Base-by-base conservation (phyloP, 495 filamentous ascomycete genomes). In the Chaetomium cochliodes region DNA sequence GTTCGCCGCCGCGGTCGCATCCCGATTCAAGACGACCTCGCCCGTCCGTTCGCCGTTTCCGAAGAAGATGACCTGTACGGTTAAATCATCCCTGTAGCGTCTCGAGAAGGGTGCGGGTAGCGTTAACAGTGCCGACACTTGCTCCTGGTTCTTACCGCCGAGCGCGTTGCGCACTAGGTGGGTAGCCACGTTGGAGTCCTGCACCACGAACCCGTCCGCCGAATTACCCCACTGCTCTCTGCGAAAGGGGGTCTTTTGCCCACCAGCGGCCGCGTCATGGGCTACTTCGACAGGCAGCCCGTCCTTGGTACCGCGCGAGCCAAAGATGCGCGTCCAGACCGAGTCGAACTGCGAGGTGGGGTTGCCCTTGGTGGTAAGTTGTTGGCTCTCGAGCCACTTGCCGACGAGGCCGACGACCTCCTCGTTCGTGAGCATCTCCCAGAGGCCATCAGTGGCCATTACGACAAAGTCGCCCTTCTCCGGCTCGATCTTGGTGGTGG, bases 391-490 rank as follows among this genome's bases (percentile, higher is more conserved):
- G 44, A 99, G 83, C 96, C 96, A 99, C 74, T 93, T 90, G 3
- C 93, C 96, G 15, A 99, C 96, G 8, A 99, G 82, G 0, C 96
- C 96, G 54, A 99, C 88, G 1, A 97, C 96, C 78, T 99, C 96
- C 72, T 99, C 96, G 72, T 97, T 99, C 57, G 91, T 97, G 57
- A 99, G 81, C 93, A 98, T 98, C 78, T 99, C 96, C 94, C 96
- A 99, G 15, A 99, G 82, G 2, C 96, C 96, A 72, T 99, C 96
- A 0, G 96, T 96, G 6, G 96, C 96, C 82, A 99, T 87, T 58
- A 99, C 93, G 6, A 99, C 79, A 69, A 99, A 99, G 71, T 98
- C 96, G 52, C 94, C 94, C 64, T 88, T 88, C 49, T 88, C 85
- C 13, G 94, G 94, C 67, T 96, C 86, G 59, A 99, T 88, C 75